Base-by-base conservation (phyloP, 441 rosid genomes). In the Mallotus repandus region DNA sequence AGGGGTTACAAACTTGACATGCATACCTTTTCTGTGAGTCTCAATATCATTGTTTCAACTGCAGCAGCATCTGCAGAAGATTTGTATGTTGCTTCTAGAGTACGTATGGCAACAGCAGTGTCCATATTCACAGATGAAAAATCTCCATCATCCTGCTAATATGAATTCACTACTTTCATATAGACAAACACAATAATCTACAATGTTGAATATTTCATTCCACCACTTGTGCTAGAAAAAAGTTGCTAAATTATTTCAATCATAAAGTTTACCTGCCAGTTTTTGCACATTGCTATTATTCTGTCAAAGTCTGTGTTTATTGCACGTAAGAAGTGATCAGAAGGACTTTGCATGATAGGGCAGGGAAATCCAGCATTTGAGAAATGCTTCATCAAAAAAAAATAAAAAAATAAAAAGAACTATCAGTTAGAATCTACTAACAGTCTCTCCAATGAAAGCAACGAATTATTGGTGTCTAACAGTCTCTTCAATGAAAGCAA, bases 341-440 rank as follows among this genome's bases (percentile, higher is more conserved):
- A 91, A 71, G 99, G 99, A 82, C 99, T 96, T 93, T 96, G 99
- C 99, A 96, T 96, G 64, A 96, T 96, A 4, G 99, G 99, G 80
- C 99, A 96, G 68, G 99, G 99, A 81, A 96, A 96, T 88, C 99
- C 99, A 74, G 98, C 99, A 84, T 93, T 96, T 58, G 99, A 92
- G 81, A 96, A 96, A 79, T 93, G 99, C 99, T 96, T 78, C 89
- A 86, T 73, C 68, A 81, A 78, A 16, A 73, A 62, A 29, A 25
- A 25, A 25, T n/a, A n/a, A n/a, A n/a, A n/a, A n/a, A n/a, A n/a
- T n/a, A 25, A 25, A 25, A 38, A 38, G 7, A 75, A 46, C 74
- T 18, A 38, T 69, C 77, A 66, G 74, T 80, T 76, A 81, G 82
- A 70, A 74, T 63, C 65, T 74, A 59, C 5, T 50, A 76, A 72